Percentiles rank a stretch among this genome's conserved stretches.
These are phyloP conservation scores for Berkeleyomyces rouxiae DNA, from an alignment of 2,329 filamentous ascomycete genomes.

Conservation along the genomic window DNA sequence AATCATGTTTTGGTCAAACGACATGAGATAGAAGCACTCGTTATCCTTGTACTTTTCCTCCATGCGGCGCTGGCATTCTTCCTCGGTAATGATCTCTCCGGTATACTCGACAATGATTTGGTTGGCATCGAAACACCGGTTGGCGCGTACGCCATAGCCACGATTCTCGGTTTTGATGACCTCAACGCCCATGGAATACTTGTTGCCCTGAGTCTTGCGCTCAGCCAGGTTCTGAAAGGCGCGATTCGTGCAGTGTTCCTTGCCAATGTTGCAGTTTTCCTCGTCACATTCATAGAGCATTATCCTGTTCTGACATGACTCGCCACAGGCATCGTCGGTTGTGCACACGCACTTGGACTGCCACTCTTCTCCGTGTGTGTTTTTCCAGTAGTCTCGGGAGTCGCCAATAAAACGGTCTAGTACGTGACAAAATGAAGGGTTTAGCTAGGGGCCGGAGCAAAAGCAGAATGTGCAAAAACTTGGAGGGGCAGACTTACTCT, in stretches of 20 bases:
- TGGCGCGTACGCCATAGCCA: constrained; percentile 82
- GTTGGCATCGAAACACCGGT: constrained; percentile 68
- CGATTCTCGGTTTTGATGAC: constrained; percentile 80
- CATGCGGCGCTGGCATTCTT: constrained; percentile 87
- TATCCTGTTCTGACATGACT: constrained; percentile 82
- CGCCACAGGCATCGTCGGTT: constrained; percentile 64
- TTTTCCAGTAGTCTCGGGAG: constrained; percentile 65
- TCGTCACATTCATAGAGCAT: constrained; percentile 97
- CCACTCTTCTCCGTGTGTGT: constrained; percentile 51
- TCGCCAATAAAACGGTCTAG: constrained; percentile 81
- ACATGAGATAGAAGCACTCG: constrained; percentile 97
- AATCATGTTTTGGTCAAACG: constrained; percentile 95
- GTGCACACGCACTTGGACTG: constrained; percentile 65
- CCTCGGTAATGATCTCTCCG: constrained; percentile 90
- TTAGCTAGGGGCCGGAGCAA: neutral
- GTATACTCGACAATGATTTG: constrained; percentile 99
- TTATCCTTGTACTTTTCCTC: constrained; percentile 86
- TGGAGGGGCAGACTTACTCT: constrained; percentile 43
- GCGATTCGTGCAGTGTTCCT: constrained; percentile 65
- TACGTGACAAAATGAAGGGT: constrained; percentile 17
- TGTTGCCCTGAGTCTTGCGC: constrained; percentile 60
- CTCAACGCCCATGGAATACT: constrained; percentile 85
- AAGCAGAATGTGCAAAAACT: neutral
- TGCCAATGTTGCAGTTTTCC: constrained; percentile 67
- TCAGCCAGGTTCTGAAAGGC: constrained; percentile 67